Percentiles rank a stretch among this genome's conserved stretches.
These are phyloP conservation scores for Tephrocybe sp. DNA, from an alignment of 768 basidiomycete species.

Conservation along the genomic window DNA sequence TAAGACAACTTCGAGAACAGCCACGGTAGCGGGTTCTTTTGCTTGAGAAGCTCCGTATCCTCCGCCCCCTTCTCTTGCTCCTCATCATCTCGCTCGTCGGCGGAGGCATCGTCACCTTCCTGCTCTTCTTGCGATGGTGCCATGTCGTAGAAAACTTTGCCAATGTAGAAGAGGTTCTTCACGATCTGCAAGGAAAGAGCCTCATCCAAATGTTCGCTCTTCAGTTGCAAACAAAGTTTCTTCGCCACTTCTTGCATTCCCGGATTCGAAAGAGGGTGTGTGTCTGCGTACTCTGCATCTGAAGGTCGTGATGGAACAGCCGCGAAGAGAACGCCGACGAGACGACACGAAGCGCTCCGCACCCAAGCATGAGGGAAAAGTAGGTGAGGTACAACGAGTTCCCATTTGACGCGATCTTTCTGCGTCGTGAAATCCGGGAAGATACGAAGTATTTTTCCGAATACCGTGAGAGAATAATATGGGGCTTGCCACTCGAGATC, in stretches of 20 bases:
- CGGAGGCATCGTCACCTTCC: constrained; percentile 22
- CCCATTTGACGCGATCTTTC: constrained; percentile 58
- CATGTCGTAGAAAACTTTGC: constrained; percentile 70
- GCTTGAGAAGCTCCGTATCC: constrained; percentile 27
- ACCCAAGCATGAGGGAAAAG: constrained; percentile 96
- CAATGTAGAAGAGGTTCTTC: constrained; percentile 92
- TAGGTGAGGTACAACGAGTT: constrained; percentile 58
- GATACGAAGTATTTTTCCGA: constrained; percentile 60
- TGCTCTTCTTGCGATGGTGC: constrained; percentile 20
- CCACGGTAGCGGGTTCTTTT: constrained; percentile 73
- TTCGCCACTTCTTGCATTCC: constrained; percentile 70
- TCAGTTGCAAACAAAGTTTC: constrained; percentile 74
- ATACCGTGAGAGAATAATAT: constrained; percentile 71
- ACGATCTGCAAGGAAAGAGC: constrained; percentile 77
- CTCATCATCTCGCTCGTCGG: constrained; percentile 27
- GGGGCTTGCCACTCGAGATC: constrained; percentile 78
- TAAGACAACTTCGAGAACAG: constrained; percentile 93
- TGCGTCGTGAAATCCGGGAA: constrained; percentile 48
- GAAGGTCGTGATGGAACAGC: constrained; percentile 45
- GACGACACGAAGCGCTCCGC: constrained; percentile 72
- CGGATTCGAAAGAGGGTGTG: constrained; percentile 47
- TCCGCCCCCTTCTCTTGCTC: constrained; percentile 29
- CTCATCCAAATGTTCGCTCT: constrained; percentile 76
- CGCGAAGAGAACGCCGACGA: constrained; percentile 70
- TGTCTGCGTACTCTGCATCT: constrained; percentile 23